phyloP scores from a whole-genome alignment of 116 monocot species.

The Iris pallida region DNA sequence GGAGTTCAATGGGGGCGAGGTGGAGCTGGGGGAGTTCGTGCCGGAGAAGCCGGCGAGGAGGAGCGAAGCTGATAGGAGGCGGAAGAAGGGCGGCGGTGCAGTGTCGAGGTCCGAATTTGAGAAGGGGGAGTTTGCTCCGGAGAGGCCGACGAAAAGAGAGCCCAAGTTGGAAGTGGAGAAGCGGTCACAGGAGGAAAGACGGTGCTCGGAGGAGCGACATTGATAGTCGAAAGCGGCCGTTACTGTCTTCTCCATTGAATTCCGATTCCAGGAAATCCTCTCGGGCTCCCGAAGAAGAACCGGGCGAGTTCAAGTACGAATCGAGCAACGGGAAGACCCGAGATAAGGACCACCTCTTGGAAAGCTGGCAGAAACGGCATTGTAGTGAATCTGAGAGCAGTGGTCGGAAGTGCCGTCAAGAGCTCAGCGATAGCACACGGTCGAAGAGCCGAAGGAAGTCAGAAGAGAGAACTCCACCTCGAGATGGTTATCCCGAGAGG shows the following conservation, averaged over 20 bases:
- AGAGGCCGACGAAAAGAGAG: slow-evolving; percentile 17
- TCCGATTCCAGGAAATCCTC: too few relatives aligned
- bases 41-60: too few relatives aligned
- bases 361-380: slow-evolving; percentile 38
- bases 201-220: slow-evolving; percentile 29
- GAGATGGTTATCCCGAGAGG: too few relatives aligned
- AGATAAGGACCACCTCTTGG: slow-evolving; percentile 29
- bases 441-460: too few relatives aligned
- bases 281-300: slow-evolving; percentile 49
- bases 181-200: slow-evolving; percentile 1
- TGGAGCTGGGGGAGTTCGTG: too few relatives aligned
- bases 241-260: slow-evolving; percentile 16
- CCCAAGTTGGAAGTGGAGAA: slow-evolving; percentile 30
- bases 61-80: too few relatives aligned
- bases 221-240: slow-evolving; percentile 36
- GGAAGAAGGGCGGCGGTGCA: too few relatives aligned
- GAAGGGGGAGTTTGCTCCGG: too few relatives aligned
- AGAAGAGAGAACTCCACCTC: too few relatives aligned
- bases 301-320: slow-evolving; percentile 37
- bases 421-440: slow-evolving; percentile 33
- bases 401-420: slow-evolving; percentile 33
- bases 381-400: slow-evolving; percentile 35
- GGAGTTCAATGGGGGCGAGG: too few relatives aligned
- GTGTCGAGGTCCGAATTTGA: too few relatives aligned
- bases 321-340: slow-evolving; percentile 50